phyloP scores from a whole-genome alignment of 2,329 filamentous ascomycete species.

The Camptophora hylomeconis region DNA sequence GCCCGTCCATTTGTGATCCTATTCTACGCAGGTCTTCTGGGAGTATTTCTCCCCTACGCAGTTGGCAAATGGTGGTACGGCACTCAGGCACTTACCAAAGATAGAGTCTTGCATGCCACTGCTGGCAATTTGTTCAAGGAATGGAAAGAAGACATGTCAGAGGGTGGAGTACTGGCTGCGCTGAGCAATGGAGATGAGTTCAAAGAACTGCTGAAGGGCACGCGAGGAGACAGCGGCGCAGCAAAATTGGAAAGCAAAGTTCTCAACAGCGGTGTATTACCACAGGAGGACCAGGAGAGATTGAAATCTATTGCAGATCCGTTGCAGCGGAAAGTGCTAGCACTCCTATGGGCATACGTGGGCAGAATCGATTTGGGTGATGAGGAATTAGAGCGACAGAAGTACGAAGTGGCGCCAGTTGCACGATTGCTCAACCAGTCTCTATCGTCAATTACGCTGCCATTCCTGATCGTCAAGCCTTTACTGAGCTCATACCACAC shows the following conservation, averaged over 20 bases:
- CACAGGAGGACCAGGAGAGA: conserved; percentile 59
- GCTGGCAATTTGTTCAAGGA: conserved; percentile 91
- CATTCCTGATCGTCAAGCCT: conserved; percentile 71
- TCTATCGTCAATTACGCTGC: conserved; percentile 74
- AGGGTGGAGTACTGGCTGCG: conserved; percentile 65
- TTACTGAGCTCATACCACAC: conserved; percentile 71
- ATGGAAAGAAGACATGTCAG: conserved; percentile 72
- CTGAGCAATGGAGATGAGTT: conserved; percentile 82
- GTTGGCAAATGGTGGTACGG: conserved; percentile 99
- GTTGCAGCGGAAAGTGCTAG: conserved; percentile 70
- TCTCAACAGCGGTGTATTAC: conserved; percentile 51
- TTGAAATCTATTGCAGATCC: conserved; percentile 71
- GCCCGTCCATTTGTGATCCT: conserved; percentile 92
- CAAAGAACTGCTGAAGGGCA: conserved; percentile 59
- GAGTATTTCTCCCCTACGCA: conserved; percentile 79
- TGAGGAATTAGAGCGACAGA: conserved; percentile 57
- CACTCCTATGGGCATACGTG: conserved; percentile 88
- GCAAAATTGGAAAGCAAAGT: conserved; percentile 75
- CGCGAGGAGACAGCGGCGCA: conserved; percentile 67
- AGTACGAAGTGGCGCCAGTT: conserved; percentile 78
- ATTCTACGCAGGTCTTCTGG: conserved; percentile 76
- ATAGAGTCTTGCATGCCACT: conserved; percentile 83
- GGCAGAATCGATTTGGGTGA: conserved; percentile 78
- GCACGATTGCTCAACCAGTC: conserved; percentile 76
- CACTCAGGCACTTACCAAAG: conserved; percentile 81